Conservation (phyloP, 1,284 basidiomycete species). For the Ustilago shanxiensis region DNA sequence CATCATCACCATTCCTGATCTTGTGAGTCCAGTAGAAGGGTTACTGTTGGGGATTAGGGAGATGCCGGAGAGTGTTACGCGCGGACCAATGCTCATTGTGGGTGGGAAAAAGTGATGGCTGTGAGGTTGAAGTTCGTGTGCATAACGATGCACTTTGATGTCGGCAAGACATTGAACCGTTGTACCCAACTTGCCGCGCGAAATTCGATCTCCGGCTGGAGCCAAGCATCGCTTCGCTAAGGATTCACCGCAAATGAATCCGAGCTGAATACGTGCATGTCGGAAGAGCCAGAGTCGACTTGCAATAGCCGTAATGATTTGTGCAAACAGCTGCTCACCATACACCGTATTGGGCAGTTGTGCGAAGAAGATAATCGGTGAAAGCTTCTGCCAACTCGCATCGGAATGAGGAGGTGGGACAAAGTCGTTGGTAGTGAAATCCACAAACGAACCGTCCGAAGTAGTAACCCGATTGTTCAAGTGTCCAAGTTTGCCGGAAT, state of each 20-base stretch:
- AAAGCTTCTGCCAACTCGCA: constrained; percentile 45
- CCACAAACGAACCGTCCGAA: constrained; percentile 22
- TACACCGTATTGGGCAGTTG: constrained; percentile 68
- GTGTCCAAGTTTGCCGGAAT: constrained; percentile 52
- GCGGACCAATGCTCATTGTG: constrained; percentile 55
- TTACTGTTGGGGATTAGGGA: constrained; percentile 59
- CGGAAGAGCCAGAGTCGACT: constrained; percentile 64
- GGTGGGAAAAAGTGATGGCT: constrained; percentile 58
- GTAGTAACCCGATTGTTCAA: constrained; percentile 40
- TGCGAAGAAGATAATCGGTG: constrained; percentile 61
- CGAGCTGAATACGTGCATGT: constrained; percentile 58
- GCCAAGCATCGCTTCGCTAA: constrained; percentile 58
- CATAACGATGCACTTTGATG: constrained; percentile 31
- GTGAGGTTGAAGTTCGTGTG: constrained; percentile 51
- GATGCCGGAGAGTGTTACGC: constrained; percentile 39
- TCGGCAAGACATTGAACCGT: constrained; percentile 55
- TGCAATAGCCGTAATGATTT: constrained; percentile 61
- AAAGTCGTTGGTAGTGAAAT: constrained; percentile 32
- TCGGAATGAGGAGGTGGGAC: constrained; percentile 24
- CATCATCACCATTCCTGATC: constrained; percentile 56
- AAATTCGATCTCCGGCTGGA: constrained; percentile 37
- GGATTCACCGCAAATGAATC: constrained; percentile 62
- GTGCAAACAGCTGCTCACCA: constrained; percentile 67
- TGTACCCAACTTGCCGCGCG: constrained; percentile 57
- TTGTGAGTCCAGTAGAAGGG: constrained; percentile 46